A percentile compares a stretch with the other conserved stretches of the same genome.
Evolutionary conservation across 805 yeast species (phyloP).

Genomic region (Cyberlindnera nakhonratchasimensis): DNA sequence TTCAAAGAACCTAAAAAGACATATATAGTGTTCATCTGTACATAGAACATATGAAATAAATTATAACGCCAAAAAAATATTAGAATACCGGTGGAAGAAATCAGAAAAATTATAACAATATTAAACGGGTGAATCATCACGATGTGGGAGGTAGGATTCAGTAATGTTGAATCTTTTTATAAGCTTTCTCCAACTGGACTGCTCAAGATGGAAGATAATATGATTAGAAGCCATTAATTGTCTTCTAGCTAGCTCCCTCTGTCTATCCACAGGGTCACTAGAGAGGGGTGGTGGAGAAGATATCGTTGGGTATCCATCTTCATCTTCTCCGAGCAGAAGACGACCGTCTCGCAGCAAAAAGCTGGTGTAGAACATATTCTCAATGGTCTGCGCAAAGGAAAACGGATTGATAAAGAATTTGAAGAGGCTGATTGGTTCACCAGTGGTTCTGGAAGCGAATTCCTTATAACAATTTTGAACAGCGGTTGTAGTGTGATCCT

Average conservation of each 20-base stretch:
- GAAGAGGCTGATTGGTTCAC: slow-evolving; percentile 52
- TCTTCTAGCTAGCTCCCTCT: slow-evolving; percentile 27
- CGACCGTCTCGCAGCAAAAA: slow-evolving; percentile 75
- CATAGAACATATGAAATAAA: neutral
- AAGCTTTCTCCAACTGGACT: slow-evolving; percentile 59
- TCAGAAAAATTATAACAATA: neutral
- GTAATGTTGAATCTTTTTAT: slow-evolving; percentile 53
- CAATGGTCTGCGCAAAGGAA: slow-evolving; percentile 76
- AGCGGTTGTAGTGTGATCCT: slow-evolving; percentile 61
- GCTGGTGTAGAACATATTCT: slow-evolving; percentile 79
- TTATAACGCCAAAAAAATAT: neutral
- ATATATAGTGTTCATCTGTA: too few species aligned
- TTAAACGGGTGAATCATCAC: slow-evolving; percentile 1
- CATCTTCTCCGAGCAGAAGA: slow-evolving; percentile 51
- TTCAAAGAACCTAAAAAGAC: slow-evolving; percentile 10
- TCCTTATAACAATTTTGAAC: slow-evolving; percentile 51
- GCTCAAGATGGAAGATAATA: slow-evolving; percentile 69
- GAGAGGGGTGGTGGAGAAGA: slow-evolving; percentile 33
- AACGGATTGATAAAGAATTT: slow-evolving; percentile 69
- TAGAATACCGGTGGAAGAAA: neutral
- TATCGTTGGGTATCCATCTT: slow-evolving; percentile 42
- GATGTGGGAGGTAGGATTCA: slow-evolving; percentile 45
- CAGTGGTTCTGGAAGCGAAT: slow-evolving; percentile 31
- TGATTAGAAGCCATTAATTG: slow-evolving; percentile 44
- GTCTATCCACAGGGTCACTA: slow-evolving; percentile 23